Conservation (phyloP, 208 protist species). For the Wallacemonas collosoma region DNA sequence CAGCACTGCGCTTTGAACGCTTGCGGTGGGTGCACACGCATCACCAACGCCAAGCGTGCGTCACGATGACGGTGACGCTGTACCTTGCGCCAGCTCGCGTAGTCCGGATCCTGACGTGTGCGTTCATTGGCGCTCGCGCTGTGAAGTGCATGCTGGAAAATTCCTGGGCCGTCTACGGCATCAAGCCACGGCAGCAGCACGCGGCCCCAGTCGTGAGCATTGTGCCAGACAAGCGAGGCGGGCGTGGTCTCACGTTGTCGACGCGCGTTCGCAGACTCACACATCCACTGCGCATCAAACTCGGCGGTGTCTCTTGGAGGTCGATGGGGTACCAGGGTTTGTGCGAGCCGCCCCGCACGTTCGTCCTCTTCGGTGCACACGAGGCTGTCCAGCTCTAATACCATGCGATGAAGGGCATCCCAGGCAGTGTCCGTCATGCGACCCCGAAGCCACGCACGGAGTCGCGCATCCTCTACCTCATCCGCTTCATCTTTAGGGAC, state of each 20-base stretch:
- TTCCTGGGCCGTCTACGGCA: conserved; percentile 19
- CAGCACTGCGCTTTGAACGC: conserved; percentile 35
- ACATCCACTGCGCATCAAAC: neutral
- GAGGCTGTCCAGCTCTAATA: conserved; percentile 29
- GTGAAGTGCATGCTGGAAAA: conserved; percentile 25
- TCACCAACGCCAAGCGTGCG: conserved; percentile 27
- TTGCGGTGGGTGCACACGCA: conserved; percentile 25
- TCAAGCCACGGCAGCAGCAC: conserved; percentile 11
- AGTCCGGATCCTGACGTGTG: conserved; percentile 18
- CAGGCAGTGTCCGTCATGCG: conserved; percentile 16
- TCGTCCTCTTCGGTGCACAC: conserved; percentile 43
- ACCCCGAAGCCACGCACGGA: neutral
- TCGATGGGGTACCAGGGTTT: neutral
- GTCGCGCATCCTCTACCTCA: neutral
- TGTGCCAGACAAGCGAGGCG: conserved; percentile 5
- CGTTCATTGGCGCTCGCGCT: conserved; percentile 26
- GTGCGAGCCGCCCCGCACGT: neutral
- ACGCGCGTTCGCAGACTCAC: neutral
- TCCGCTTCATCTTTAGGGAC: neutral
- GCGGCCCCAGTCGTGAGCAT: conserved; percentile 8
- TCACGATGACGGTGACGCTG: conserved; percentile 21
- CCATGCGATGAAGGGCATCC: conserved; percentile 24
- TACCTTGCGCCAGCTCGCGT: conserved; percentile 21
- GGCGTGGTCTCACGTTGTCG: neutral
- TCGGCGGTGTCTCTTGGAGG: neutral